Percentiles rank a stretch among this genome's conserved stretches.
Evolutionary conservation across 2,329 filamentous ascomycete species (phyloP).

Genomic region (Blastomyces gilchristii): DNA sequence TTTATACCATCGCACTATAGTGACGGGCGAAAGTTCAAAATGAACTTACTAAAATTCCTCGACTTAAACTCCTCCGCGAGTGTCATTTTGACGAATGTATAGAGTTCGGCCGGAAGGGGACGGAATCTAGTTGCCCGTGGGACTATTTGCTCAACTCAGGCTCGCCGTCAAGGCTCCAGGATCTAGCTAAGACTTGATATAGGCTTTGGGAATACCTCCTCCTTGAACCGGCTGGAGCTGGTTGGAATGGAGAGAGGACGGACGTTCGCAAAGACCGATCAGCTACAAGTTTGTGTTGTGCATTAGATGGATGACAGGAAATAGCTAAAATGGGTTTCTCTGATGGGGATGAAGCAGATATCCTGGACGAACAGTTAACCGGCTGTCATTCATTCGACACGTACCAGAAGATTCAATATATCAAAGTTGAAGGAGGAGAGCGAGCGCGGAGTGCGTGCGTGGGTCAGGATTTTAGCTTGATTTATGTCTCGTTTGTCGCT

Average conservation of each 20-base stretch:
- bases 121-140: neutral
- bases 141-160: neutral
- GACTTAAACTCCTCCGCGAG: slow-evolving; percentile 53
- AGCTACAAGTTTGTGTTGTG: neutral
- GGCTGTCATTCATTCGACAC: neutral
- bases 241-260: neutral
- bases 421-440: neutral
- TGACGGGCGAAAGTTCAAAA: slow-evolving; percentile 10
- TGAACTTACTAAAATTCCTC: slow-evolving; percentile 54
- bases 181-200: neutral
- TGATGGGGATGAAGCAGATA: neutral
- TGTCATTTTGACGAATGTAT: slow-evolving; percentile 30
- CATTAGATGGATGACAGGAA: neutral
- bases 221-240: neutral
- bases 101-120: neutral
- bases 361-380: neutral
- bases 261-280: neutral
- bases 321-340: too few relatives aligned
- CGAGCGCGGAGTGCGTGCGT: neutral
- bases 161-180: neutral
- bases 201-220: neutral
- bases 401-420: neutral
- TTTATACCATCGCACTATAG: neutral
- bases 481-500: neutral
- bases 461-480: neutral